Percentiles rank a stretch among this genome's conserved stretches.
Evolutionary conservation across 305 asterid genomes (phyloP).

Genomic region (Stenogyne calaminthoides): DNA sequence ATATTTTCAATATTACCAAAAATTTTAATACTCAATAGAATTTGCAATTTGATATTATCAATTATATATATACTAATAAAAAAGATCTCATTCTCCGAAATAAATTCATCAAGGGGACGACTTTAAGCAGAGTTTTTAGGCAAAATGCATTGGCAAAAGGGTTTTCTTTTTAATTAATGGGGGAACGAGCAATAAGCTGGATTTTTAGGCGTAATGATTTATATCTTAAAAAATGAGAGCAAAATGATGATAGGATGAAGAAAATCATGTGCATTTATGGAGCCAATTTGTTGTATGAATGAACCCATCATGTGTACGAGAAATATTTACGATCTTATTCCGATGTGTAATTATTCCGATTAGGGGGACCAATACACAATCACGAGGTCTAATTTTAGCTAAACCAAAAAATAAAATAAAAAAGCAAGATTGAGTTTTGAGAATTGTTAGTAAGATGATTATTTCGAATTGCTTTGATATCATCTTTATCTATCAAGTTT

Average conservation of each 20-base stretch:
- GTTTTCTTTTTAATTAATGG: too few species aligned
- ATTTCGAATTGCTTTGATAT: not conserved
- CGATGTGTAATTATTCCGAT: not conserved
- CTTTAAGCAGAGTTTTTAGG: too few species aligned
- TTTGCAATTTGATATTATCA: too few species aligned
- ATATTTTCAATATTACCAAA: too few species aligned
- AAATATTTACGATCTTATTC: not conserved
- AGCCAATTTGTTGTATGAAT: conserved; percentile 1
- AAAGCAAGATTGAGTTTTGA: not conserved
- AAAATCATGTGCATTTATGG: conserved; percentile 11
- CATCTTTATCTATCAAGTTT: not conserved
- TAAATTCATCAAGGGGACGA: too few species aligned
- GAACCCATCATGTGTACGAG: not conserved
- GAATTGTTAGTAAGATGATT: not conserved
- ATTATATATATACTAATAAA: too few species aligned
- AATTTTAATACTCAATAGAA: too few species aligned
- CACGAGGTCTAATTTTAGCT: not conserved
- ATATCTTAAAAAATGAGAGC: not conserved
- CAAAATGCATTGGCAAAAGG: too few species aligned
- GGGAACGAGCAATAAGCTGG: too few species aligned
- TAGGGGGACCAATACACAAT: not conserved
- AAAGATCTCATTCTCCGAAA: too few species aligned
- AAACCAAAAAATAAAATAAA: not conserved
- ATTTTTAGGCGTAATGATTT: too few species aligned
- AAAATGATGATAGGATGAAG: conserved; percentile 12